Percentiles rank a stretch among this genome's conserved stretches.
Conservation (phyloP, 2,329 filamentous ascomycete genomes). For the Trichoderma sp. region DNA sequence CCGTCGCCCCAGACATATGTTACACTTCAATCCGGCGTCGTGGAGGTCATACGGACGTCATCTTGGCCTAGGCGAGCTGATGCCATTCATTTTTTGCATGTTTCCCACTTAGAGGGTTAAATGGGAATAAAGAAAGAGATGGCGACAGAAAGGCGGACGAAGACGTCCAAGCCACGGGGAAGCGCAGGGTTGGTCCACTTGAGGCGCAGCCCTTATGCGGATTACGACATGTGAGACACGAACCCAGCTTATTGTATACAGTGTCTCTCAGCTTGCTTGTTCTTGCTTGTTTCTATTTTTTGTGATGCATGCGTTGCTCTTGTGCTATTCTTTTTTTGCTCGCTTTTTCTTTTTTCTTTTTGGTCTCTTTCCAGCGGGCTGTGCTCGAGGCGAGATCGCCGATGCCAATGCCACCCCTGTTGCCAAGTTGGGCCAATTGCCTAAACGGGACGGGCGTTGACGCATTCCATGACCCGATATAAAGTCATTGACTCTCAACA, state of each 20-base stretch:
- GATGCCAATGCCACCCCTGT: neutral
- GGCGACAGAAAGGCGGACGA: neutral
- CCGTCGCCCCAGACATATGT: neutral
- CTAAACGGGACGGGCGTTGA: slow-evolving; percentile 5
- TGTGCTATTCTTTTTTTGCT: neutral
- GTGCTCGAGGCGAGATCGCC: neutral
- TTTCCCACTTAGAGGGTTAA: neutral
- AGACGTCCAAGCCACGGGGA: slow-evolving; percentile 17
- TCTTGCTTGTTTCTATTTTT: neutral
- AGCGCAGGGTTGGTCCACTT: slow-evolving; percentile 14
- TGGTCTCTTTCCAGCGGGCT: neutral
- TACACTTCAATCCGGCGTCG: neutral
- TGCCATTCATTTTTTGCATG: neutral
- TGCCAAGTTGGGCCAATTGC: slow-evolving; percentile 13
- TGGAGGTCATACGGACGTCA: slow-evolving; percentile 22
- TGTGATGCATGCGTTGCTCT: neutral
- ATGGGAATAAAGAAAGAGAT: neutral
- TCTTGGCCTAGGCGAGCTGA: neutral
- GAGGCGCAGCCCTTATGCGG: slow-evolving; percentile 21
- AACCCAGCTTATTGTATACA: slow-evolving; percentile 20
- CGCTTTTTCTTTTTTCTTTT: too few species aligned
- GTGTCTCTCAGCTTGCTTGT: neutral
- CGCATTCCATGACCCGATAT: slow-evolving; percentile 13
- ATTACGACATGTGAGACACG: slow-evolving; percentile 23
- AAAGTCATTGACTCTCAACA: neutral